Conservation (phyloP, 768 basidiomycete species). For the Hirschioporus abietinus region DNA sequence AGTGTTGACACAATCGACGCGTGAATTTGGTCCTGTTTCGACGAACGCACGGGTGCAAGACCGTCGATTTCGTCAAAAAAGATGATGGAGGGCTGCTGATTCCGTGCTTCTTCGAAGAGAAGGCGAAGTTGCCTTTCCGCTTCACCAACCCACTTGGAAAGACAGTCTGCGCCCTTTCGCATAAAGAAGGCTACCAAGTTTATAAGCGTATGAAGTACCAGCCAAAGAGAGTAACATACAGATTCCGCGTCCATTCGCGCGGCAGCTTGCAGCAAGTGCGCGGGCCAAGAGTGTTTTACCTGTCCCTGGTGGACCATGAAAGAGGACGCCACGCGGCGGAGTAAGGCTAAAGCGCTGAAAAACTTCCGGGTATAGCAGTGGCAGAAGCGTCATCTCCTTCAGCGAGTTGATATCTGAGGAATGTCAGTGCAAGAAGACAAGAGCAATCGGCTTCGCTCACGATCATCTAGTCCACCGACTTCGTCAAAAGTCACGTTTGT, state of each 20-base stretch:
- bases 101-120: slow-evolving; percentile 92
- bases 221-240: slow-evolving; percentile 46
- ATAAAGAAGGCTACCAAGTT: slow-evolving; percentile 84
- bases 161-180: slow-evolving; percentile 97
- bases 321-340: slow-evolving; percentile 92
- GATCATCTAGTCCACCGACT: slow-evolving; percentile 93
- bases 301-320: slow-evolving; percentile 98
- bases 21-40: slow-evolving; percentile 98
- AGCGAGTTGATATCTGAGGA: slow-evolving; percentile 78
- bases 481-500: slow-evolving; percentile 93
- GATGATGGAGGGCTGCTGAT: slow-evolving; percentile 92
- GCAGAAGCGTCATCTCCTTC: slow-evolving; percentile 98
- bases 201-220: slow-evolving; percentile 6
- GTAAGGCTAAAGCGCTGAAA: slow-evolving; percentile 93
- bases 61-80: slow-evolving; percentile 99
- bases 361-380: slow-evolving; percentile 92
- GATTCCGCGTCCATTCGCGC: slow-evolving; percentile 80
- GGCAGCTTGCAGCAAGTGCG: slow-evolving; percentile 89
- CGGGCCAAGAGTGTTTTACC: slow-evolving; percentile 94
- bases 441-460: slow-evolving; percentile 38
- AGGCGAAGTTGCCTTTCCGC: slow-evolving; percentile 93
- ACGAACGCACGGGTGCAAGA: slow-evolving; percentile 95
- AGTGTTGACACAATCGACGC: slow-evolving; percentile 96
- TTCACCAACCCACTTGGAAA: slow-evolving; percentile 99
- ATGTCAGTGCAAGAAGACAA: slow-evolving; percentile 2